A percentile compares a stretch with the other conserved stretches of the same genome.
phyloP scores from a whole-genome alignment of 805 yeast species.

The Cyberlindnera subsufficiens region DNA sequence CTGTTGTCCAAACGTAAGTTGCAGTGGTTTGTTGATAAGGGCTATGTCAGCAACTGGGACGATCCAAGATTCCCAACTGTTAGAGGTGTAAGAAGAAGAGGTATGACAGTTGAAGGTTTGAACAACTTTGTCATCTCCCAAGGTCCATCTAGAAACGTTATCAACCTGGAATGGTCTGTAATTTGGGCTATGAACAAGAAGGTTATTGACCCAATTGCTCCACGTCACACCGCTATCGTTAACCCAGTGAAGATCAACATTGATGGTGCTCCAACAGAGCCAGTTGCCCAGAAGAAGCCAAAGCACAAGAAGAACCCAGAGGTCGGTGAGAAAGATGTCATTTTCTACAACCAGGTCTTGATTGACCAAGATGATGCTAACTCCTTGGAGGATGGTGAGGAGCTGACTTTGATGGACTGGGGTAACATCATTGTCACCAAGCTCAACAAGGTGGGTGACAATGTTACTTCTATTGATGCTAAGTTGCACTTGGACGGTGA shows the following conservation, averaged over 20 bases:
- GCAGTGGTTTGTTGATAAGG: slow-evolving; percentile 97
- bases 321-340: slow-evolving; percentile 78
- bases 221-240: slow-evolving; percentile 85
- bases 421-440: slow-evolving; percentile 83
- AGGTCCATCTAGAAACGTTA: slow-evolving; percentile 96
- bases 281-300: slow-evolving; percentile 67
- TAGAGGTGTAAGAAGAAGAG: slow-evolving; percentile 98
- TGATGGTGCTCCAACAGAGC: slow-evolving; percentile 60
- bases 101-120: slow-evolving; percentile 98
- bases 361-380: slow-evolving; percentile 84
- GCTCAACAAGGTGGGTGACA: slow-evolving; percentile 55
- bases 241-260: slow-evolving; percentile 69
- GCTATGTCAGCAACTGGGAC: slow-evolving; percentile 89
- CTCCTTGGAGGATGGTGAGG: slow-evolving; percentile 78
- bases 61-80: slow-evolving; percentile 99
- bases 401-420: slow-evolving; percentile 98
- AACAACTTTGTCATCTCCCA: slow-evolving; percentile 89
- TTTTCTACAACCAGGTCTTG: slow-evolving; percentile 55
- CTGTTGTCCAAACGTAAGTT: slow-evolving; percentile 93
- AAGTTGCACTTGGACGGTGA: slow-evolving; percentile 90
- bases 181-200: slow-evolving; percentile 98
- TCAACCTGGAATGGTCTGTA: slow-evolving; percentile 94
- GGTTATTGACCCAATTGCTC: slow-evolving; percentile 94
- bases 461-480: slow-evolving; percentile 62
- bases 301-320: slow-evolving; percentile 94